Evolutionary conservation across 306 rosid genomes (phyloP), one percentile per base, ranked within the genome.

Genomic region (Trifolium repens): DNA sequence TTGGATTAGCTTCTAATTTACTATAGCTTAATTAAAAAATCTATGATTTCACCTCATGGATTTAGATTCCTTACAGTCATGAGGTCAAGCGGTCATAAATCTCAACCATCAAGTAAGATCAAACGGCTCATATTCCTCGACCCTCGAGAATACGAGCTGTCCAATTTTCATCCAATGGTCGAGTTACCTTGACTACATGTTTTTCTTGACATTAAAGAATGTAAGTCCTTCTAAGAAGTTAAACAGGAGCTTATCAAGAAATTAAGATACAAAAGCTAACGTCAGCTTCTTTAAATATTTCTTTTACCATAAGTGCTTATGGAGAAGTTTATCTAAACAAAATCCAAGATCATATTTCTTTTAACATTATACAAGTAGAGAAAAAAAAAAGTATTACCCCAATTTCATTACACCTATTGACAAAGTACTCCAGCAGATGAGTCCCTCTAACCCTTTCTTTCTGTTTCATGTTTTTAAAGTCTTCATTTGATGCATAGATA

Each of bases 371-470:
- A 57, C 37, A 67, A 14, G 64, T 43, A 24, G 52, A 77, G 8
- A n/a, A 80, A 34, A 27, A 1, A 60, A 30, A 64, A 60, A 77
- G 34, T 10, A 84, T 78, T 90, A 92, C 97, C 98, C 96, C 97
- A 67, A 90, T 75, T 80, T 91, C 91, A 79, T 96, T 91, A 82
- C 99, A 90, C 86, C 82, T 87, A 50, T 71, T 86, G 67, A 96
- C 93, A 69, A 90, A 96, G 81, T 86, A 87, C 79, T 92, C 96
- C 80, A 96, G 86, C 62, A 96, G 90, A 80, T 82, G 96, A 84
- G 81, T 46, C 74, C 96, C 99, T 81, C 80, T 85, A 16, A 71
- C 60, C 67, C 64, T 83, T 73, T 92, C 93, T 63, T 88, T 87
- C 49, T 74, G 44, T 71, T 84, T 78, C 86, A 90, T 2, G 79